Conservation (phyloP, 306 rosid species). For the Spatholobus suberectus region DNA sequence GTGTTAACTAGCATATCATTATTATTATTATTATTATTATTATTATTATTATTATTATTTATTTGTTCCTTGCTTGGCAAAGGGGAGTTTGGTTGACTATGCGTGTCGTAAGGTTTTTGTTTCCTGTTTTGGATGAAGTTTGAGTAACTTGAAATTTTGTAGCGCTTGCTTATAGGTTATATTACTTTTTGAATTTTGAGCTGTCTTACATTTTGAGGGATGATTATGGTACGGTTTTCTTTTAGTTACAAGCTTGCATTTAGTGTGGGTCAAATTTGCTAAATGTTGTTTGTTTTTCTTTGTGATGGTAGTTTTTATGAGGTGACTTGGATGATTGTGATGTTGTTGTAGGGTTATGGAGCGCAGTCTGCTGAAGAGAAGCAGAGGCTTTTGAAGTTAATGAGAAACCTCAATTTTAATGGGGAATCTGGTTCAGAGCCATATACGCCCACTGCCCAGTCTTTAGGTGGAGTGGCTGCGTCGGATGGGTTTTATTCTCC, state of each 20-base stretch:
- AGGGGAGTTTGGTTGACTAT: slow-evolving; percentile 8
- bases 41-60: not conserved
- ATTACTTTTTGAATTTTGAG: slow-evolving; percentile 31
- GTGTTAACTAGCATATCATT: not conserved
- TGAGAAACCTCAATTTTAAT: slow-evolving; percentile 91
- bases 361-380: slow-evolving; percentile 99
- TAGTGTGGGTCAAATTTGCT: slow-evolving; percentile 9
- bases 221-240: not conserved
- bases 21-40: not conserved
- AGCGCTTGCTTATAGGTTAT: slow-evolving; percentile 19
- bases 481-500: slow-evolving; percentile 83
- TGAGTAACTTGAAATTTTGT: not conserved
- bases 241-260: slow-evolving; percentile 2
- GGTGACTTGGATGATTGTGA: slow-evolving; percentile 39
- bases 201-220: slow-evolving; percentile 9
- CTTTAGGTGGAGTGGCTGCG: slow-evolving; percentile 64
- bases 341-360: slow-evolving; percentile 78
- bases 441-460: slow-evolving; percentile 66
- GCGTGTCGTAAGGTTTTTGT: slow-evolving; percentile 22
- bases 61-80: not conserved
- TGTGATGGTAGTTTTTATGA: slow-evolving; percentile 26
- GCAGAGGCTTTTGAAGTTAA: slow-evolving; percentile 88
- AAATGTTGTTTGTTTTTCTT: not conserved
- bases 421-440: slow-evolving; percentile 95
- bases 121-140: slow-evolving; percentile 13